Evolutionary conservation across 305 asterid genomes (phyloP).

Genomic region (Fraxinus platypoda): DNA sequence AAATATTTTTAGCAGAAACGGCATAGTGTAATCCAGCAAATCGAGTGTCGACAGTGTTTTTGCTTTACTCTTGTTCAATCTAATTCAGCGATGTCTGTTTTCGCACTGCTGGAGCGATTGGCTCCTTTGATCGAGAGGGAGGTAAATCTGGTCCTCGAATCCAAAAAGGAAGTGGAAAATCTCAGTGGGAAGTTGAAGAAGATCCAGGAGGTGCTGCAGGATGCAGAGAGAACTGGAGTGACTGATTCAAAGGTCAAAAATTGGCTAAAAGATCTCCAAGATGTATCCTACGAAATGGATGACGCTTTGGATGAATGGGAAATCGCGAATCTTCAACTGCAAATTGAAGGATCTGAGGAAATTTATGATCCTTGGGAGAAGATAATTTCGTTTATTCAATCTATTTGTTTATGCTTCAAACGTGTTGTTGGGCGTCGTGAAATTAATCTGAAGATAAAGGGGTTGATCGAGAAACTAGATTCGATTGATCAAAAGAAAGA

Average conservation of each 20-base stretch:
- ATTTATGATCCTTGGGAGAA: neutral
- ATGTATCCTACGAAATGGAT: conserved; percentile 8
- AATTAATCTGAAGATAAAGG: conserved; percentile 8
- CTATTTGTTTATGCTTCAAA: conserved; percentile 1
- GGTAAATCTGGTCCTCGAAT: too few species aligned
- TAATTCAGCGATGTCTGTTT: too few species aligned
- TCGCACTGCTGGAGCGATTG: too few species aligned
- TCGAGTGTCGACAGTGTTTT: too few species aligned
- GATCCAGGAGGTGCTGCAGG: conserved; percentile 16
- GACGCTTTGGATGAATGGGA: conserved; percentile 23
- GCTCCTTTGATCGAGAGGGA: too few species aligned
- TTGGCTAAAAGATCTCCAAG: conserved; percentile 20
- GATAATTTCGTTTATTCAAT: neutral
- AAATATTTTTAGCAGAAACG: too few species aligned
- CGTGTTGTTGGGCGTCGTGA: neutral
- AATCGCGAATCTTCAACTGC: neutral
- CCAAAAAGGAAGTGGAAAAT: neutral
- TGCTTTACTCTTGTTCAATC: too few species aligned
- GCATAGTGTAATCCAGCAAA: too few species aligned
- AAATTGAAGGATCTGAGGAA: too few species aligned
- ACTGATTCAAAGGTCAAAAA: conserved; percentile 6
- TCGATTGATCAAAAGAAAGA: neutral
- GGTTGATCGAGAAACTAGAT: conserved; percentile 2
- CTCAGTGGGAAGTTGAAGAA: neutral
- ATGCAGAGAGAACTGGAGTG: conserved; percentile 21